phyloP scores from a whole-genome alignment of 192 early-diverging fungal genomes.

The Martensiomyces pterosporus region DNA sequence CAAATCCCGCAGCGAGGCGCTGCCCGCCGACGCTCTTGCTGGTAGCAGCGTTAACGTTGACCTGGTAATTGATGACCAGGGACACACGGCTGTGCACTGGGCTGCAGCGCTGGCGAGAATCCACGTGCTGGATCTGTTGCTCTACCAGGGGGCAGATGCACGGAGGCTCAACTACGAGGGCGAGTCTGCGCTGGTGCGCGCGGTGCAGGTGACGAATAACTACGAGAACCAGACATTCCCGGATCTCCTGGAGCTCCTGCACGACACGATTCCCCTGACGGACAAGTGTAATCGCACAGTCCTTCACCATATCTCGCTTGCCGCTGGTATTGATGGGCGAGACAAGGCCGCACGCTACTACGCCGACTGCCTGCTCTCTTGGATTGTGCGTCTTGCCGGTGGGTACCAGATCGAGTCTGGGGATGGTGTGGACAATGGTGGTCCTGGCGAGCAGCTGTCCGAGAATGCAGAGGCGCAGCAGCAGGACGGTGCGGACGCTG shows the following conservation, averaged over 20 bases:
- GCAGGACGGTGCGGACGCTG: not conserved
- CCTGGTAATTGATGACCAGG: constrained; percentile 87
- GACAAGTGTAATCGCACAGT: constrained; percentile 83
- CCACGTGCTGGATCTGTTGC: constrained; percentile 67
- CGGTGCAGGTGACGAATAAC: constrained; percentile 83
- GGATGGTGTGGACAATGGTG: constrained; percentile 2
- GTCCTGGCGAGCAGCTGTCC: too few relatives aligned
- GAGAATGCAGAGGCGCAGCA: constrained; percentile 5
- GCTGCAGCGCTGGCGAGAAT: constrained; percentile 83
- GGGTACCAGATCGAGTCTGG: constrained; percentile 40
- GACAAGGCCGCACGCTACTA: constrained; percentile 80
- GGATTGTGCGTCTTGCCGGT: constrained; percentile 52
- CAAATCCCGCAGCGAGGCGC: not conserved
- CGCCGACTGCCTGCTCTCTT: constrained; percentile 77
- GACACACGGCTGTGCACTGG: constrained; percentile 95
- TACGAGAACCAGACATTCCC: constrained; percentile 79
- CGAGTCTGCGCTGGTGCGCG: constrained; percentile 85
- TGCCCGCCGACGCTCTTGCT: constrained; percentile 13
- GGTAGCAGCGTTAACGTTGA: constrained; percentile 71
- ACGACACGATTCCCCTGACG: constrained; percentile 66
- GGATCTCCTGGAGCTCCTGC: constrained; percentile 65
- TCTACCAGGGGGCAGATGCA: constrained; percentile 72
- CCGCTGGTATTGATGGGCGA: constrained; percentile 66
- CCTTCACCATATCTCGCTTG: constrained; percentile 84
- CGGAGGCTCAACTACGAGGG: constrained; percentile 70